These are phyloP conservation scores for Phytophthora pistaciae DNA, from an alignment of 352 stramenopile genomes.

Conservation along the genomic window DNA sequence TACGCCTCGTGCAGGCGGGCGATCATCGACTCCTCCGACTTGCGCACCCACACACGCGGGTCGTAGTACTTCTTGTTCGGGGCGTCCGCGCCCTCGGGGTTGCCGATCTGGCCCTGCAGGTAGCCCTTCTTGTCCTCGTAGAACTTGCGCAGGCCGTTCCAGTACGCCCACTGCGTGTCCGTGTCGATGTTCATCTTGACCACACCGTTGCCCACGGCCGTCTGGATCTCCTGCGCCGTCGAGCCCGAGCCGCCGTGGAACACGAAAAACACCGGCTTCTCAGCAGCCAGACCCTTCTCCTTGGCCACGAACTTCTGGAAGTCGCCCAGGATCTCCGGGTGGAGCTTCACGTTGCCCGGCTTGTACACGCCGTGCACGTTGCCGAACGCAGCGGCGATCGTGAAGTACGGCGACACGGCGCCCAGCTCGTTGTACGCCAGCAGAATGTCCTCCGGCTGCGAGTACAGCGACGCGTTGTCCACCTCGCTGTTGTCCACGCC, in stretches of 20 bases:
- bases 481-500: conserved; percentile 98
- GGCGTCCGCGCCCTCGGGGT: conserved; percentile 97
- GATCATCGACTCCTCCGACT: conserved; percentile 97
- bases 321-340: conserved; percentile 97
- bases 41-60: conserved; percentile 97
- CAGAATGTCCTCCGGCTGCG: conserved; percentile 56
- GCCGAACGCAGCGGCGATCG: conserved; percentile 87
- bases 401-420: conserved; percentile 94
- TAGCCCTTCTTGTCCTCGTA: conserved; percentile 98
- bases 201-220: conserved; percentile 96
- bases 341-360: conserved; percentile 98
- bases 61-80: conserved; percentile 99
- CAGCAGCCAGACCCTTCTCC: conserved; percentile 75
- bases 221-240: conserved; percentile 96
- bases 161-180: conserved; percentile 99
- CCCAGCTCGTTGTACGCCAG: conserved; percentile 96
- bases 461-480: conserved; percentile 93
- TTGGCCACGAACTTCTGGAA: conserved; percentile 93
- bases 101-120: conserved; percentile 98
- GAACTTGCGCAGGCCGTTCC: conserved; percentile 98
- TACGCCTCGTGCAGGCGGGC: conserved; percentile 91
- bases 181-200: conserved; percentile 99
- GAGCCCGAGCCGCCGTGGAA: conserved; percentile 99
- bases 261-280: conserved; percentile 98
- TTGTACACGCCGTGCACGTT: conserved; percentile 97